Base-by-base conservation (phyloP, 1,284 basidiomycete species). In the Cryptococcus hybrid region DNA sequence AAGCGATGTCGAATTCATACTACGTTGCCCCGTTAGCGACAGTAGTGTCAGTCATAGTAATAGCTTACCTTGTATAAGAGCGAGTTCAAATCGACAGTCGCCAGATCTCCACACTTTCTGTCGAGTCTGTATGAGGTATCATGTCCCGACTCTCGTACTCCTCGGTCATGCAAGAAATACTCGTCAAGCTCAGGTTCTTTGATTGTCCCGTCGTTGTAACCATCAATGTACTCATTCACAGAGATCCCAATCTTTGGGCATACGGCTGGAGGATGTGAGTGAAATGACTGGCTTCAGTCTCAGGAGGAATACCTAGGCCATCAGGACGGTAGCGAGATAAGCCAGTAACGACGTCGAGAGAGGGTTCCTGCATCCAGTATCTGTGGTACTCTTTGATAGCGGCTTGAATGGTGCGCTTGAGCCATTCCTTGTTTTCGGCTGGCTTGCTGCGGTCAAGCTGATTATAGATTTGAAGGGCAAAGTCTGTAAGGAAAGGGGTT, bases 341-440 rank as follows among this genome's bases (percentile, higher is more conserved):
- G 40, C 95, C 94, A 5, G 92, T 92, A 79, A 90, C 90, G 38
- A 87, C 86, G 77, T 99, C 93, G 67, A 96, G 88, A 34, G 95
- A 87, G 15, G 94, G 96, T 73, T 89, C 86, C 7, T 89, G 86
- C 69, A 95, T 89, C 95, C 95, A 99, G 63, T 99, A 87, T 40
- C 88, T 92, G 81, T 98, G 93, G 76, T 99, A 99, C 75, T 99
- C 95, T 78, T 98, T 97, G 81, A 99, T 94, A 35, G 95, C 93
- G 3, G 95, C 92, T 72, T 89, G 88, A 60, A 99, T 96, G 2
- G 93, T 94, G 18, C 88, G 86, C 77, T 92, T 95, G 53, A 99
- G 84, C 93, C 94, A 99, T 50, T 81, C 81, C 49, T 89, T 89
- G 81, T 97, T 96, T 57, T 85, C 85, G 39, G 86, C 85, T 60